These are phyloP conservation scores for Annulohypoxylon moriforme DNA, from an alignment of 495 filamentous ascomycete species.

Conservation along the genomic window DNA sequence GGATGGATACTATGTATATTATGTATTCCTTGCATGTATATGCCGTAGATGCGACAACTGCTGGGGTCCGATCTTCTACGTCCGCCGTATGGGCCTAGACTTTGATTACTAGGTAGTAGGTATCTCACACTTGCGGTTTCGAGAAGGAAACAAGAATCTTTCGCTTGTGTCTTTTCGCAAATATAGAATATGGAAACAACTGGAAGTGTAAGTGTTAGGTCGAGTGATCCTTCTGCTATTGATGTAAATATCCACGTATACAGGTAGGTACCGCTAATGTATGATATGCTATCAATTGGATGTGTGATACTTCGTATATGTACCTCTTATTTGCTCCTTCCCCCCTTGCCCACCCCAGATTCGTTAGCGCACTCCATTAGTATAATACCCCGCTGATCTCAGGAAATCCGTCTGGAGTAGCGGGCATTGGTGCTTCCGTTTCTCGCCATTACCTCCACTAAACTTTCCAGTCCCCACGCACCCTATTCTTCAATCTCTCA, in stretches of 20 bases:
- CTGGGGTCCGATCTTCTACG: background rate
- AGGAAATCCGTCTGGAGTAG: slow-evolving; percentile 44
- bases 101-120: too few species aligned
- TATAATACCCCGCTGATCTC: slow-evolving; percentile 44
- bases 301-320: slow-evolving; percentile 17
- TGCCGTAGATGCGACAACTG: background rate
- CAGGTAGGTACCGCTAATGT: background rate
- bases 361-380: slow-evolving; percentile 43
- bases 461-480: slow-evolving; percentile 34
- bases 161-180: too few species aligned
- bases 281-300: slow-evolving; percentile 1
- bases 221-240: background rate
- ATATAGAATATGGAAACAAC: too few species aligned
- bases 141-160: background rate
- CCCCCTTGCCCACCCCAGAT: slow-evolving; percentile 43
- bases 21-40: slow-evolving; percentile 1
- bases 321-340: slow-evolving; percentile 8
- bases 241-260: background rate
- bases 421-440: slow-evolving; percentile 46
- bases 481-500: slow-evolving; percentile 24
- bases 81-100: background rate
- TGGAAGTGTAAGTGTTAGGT: background rate
- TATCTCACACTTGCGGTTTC: background rate
- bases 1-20: background rate
- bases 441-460: slow-evolving; percentile 44